Conservation (phyloP, 495 filamentous ascomycete genomes). For the Penicillium malachiteum region DNA sequence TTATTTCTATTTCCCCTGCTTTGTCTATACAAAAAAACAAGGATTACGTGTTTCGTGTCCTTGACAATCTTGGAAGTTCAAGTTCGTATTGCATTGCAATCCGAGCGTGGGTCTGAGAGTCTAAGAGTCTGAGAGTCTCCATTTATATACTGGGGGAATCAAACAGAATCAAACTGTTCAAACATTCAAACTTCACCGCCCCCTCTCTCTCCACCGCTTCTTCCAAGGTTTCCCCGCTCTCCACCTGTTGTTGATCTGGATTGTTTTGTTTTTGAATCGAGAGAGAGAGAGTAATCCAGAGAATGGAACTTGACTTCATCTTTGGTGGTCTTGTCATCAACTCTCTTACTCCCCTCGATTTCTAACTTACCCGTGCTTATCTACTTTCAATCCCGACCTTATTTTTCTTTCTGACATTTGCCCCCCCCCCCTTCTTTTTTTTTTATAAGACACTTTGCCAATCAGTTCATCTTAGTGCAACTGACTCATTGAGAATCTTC, state of each 20-base stretch:
- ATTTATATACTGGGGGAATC: not conserved
- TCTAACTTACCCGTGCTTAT: conserved; percentile 10
- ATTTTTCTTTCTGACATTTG: not conserved
- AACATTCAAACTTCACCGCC: not conserved
- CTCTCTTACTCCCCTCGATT: conserved; percentile 6
- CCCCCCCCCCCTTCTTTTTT: not conserved
- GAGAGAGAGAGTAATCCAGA: not conserved
- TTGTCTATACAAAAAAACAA: not conserved
- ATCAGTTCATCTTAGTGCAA: not conserved
- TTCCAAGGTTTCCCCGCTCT: conserved; percentile 29
- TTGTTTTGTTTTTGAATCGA: conserved; percentile 2
- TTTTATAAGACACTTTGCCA: not conserved
- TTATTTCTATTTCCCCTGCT: no score
- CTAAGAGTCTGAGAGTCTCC: not conserved
- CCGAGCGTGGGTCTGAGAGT: not conserved
- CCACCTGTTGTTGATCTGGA: conserved; percentile 14
- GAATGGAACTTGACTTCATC: not conserved
- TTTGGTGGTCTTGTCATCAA: conserved; percentile 1
- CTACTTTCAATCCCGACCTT: conserved; percentile 2
- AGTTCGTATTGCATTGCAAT: conserved; percentile 2
- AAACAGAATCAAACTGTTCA: no score
- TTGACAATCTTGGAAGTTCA: no score
- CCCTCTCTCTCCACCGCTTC: conserved; percentile 28
- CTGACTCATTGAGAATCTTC: not conserved
- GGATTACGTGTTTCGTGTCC: not conserved